Evolutionary conservation across 2,329 filamentous ascomycete species (phyloP).

Genomic region (Nemania sp.): DNA sequence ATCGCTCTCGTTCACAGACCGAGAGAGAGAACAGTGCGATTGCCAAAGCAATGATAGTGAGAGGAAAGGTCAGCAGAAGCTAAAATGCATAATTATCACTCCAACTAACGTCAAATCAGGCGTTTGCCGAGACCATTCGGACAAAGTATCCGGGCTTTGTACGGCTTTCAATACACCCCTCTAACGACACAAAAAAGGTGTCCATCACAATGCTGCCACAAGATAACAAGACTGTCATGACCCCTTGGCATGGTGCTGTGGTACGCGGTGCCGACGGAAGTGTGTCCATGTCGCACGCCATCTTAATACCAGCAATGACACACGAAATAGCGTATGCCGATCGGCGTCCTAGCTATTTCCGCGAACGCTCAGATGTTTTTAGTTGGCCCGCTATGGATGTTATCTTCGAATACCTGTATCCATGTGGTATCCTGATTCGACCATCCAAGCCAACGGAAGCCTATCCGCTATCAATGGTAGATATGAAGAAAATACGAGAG

Average conservation of each 20-base stretch:
- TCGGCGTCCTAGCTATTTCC: conserved; percentile 50
- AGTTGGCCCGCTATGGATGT: conserved; percentile 48
- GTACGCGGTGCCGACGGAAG: conserved; percentile 15
- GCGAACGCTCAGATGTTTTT: conserved; percentile 49
- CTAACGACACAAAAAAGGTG: conserved; percentile 21
- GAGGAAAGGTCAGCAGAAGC: conserved; percentile 20
- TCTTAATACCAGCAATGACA: conserved; percentile 22
- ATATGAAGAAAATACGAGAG: conserved; percentile 48
- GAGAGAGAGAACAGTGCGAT: conserved; percentile 23
- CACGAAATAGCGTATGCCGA: conserved; percentile 49
- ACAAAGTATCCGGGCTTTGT: conserved; percentile 18
- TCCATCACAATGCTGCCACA: conserved; percentile 24
- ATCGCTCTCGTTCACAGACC: conserved; percentile 22
- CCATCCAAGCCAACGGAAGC: conserved; percentile 39
- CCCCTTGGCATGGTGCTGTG: conserved; percentile 24
- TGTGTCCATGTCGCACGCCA: conserved; percentile 22
- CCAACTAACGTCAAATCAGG: conserved; percentile 9
- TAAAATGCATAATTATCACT: too few relatives aligned
- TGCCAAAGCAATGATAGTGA: conserved; percentile 24
- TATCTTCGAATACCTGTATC: conserved; percentile 50
- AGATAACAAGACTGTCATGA: conserved; percentile 23
- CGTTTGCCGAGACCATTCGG: conserved; percentile 21
- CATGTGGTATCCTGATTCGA: conserved; percentile 46
- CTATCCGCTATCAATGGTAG: conserved; percentile 45
- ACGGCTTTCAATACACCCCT: conserved; percentile 24